Base-by-base conservation (phyloP, 2,329 filamentous ascomycete genomes). In the Xylaria sp. region DNA sequence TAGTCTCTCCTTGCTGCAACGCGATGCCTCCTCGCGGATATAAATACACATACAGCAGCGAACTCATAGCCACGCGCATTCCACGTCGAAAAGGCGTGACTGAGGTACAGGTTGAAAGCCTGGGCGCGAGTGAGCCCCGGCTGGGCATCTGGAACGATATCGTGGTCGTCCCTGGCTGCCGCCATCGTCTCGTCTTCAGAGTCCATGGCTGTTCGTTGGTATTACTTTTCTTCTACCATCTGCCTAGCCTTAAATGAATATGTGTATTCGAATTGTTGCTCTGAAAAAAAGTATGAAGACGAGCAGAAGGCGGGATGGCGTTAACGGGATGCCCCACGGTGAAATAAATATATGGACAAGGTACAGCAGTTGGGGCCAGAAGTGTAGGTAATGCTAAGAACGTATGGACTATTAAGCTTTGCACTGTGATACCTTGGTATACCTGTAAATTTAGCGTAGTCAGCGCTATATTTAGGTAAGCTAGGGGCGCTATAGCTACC, bases 41-140 rank as follows among this genome's bases (percentile, higher is more conserved):
- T 36, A 7, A 36, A 36, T 36, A 11, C 34, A 83, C 71, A 78
- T 81, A 86, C 82, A 14, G 84, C 83, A n/a, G 83, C 85, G 67
- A 87, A 87, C 73, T 87, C 85, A 68, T 86, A 88, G 57, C 83
- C 82, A 54, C 86, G 82, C 5, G 85, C 83, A 75, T 88, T 88
- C 85, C 85, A 88, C 47, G 85, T 85, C 17, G 86, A 88, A 4
- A 88, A 79, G 60, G 84, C 82, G 75, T 88, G 85, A 21, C 84
- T 87, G 21, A 83, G 74, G 68, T 87, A 88, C 6, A 87, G 74
- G 63, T 79, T 79, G 45, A 74, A 72, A 5, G 80, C 79, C 61
- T 82, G 80, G 5, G 77, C 69, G 69, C 73, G 75, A 14, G 74
- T 79, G 68, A 81, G 76, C 14, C 72, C 66, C 11, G 67, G 64